Base-by-base conservation (phyloP, 306 rosid species). In the Psophocarpus tetragonolobus region DNA sequence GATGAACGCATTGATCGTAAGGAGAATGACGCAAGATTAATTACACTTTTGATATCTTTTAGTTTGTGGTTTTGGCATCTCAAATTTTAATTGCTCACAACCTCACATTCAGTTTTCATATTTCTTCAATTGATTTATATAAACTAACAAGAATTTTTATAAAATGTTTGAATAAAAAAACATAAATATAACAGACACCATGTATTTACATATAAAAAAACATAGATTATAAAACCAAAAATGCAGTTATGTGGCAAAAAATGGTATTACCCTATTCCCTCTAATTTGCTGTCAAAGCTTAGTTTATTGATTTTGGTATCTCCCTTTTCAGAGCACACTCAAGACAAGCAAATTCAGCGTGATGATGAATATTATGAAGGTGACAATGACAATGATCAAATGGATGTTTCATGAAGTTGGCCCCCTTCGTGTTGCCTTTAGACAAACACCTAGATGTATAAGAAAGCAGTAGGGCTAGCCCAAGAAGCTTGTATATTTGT, bases 1-100 rank as follows among this genome's bases (percentile, higher is more conserved):
- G 98, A 95, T 84, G 97, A 91, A 84, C 98, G 98, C 62, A 79
- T 87, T 74, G 89, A 89, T 85, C 96, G 98, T 95, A 87, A 92
- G 98, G 63, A 51, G 71, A 58, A 63, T 68, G 18, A 57, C 24
- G 26, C 18, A 9, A 3, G 3, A 54, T 24, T 23, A 24, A 56
- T 54, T 56, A 33, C 63, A 4, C 5, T 54, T 58, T 7, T 58
- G 11, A 27, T 58, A 5, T 48, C 26, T 58, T 26, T 57, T 26
- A 13, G 33, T 58, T 20, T 58, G 4, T 58, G 39, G 14, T 58
- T 27, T 58, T 58, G 65, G 20, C 4, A 14, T 58, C 21, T 14
- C 64, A 5, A 57, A 26, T 58, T 58, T 13, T 27, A 15, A 58
- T 58, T 14, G 33, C 65, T 58, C 38, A 26, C 10, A 27, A 13